Conservation (phyloP, 306 rosid species). For the Cucurbita argyrosperma region DNA sequence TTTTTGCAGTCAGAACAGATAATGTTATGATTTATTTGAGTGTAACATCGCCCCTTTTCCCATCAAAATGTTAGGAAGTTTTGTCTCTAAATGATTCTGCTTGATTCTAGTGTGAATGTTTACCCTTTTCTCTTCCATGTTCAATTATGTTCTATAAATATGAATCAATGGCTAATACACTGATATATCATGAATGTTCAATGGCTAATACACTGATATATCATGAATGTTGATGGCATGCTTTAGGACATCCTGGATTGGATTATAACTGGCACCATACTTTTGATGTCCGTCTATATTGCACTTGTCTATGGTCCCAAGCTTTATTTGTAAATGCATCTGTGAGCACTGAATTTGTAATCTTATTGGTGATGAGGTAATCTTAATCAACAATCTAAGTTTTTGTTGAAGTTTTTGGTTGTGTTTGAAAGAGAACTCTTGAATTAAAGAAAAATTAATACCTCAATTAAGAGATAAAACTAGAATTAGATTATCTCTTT, state of each 20-base stretch:
- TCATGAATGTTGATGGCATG: background rate
- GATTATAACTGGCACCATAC: background rate
- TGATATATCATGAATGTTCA: background rate
- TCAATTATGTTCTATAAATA: background rate
- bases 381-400: no score
- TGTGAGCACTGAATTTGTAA: no score
- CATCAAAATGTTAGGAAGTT: background rate
- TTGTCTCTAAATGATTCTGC: background rate
- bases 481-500: no score
- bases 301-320: no score
- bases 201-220: background rate
- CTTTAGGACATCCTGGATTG: background rate
- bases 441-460: no score
- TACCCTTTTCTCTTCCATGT: background rate
- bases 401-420: no score
- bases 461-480: no score
- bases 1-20: background rate
- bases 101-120: background rate
- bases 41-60: background rate
- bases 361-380: no score
- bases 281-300: no score
- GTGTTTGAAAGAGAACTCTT: no score
- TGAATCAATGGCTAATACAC: background rate
- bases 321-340: no score
- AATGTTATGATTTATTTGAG: background rate